Percentiles rank a stretch among this genome's conserved stretches.
phyloP scores from a whole-genome alignment of 2,329 filamentous ascomycete genomes.

The Xylariaceae sp. region DNA sequence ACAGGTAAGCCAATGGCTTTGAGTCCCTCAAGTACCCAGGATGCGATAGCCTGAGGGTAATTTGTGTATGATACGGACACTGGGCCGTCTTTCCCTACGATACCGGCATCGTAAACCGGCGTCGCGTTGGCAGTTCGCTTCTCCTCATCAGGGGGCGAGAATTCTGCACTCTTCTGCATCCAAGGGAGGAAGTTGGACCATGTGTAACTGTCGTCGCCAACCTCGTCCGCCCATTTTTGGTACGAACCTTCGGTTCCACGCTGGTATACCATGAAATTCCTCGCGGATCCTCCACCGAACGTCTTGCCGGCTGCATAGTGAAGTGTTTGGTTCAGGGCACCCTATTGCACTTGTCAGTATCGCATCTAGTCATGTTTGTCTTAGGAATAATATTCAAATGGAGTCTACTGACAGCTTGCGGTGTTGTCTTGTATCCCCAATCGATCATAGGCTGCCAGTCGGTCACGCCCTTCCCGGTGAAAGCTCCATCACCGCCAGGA shows the following conservation, averaged over 20 bases:
- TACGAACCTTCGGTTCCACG: conserved; percentile 23
- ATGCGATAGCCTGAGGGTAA: conserved; percentile 36
- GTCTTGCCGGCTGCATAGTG: conserved; percentile 30
- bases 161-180: conserved; percentile 24
- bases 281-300: conserved; percentile 27
- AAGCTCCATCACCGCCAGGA: conserved; percentile 23
- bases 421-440: conserved; percentile 28
- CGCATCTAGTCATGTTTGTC: background rate
- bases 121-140: conserved; percentile 26
- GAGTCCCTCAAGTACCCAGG: conserved; percentile 37
- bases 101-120: conserved; percentile 24
- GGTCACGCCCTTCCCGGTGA: conserved; percentile 14
- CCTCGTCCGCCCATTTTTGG: conserved; percentile 22
- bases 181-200: conserved; percentile 24
- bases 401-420: conserved; percentile 19
- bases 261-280: conserved; percentile 32
- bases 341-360: conserved; percentile 7
- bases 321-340: conserved; percentile 14
- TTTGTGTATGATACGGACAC: conserved; percentile 40
- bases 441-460: conserved; percentile 23
- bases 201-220: conserved; percentile 24
- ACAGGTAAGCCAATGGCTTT: conserved; percentile 37
- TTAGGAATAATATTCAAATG: background rate
- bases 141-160: conserved; percentile 21
- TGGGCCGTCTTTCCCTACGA: conserved; percentile 33